These are phyloP conservation scores for Citrus medica DNA, from an alignment of 345 rosid species.

Conservation along the genomic window DNA sequence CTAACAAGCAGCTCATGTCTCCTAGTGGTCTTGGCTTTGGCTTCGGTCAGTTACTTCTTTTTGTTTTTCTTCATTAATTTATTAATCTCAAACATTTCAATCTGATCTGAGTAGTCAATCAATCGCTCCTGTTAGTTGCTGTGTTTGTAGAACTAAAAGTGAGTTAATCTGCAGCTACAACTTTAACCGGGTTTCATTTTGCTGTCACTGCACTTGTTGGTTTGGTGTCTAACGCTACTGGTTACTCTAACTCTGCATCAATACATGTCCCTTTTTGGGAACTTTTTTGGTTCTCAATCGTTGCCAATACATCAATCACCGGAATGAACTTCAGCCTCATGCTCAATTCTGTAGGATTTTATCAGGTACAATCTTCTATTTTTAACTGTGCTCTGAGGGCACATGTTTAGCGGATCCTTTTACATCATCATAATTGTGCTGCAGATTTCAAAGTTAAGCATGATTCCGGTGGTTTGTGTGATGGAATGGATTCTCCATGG, in stretches of 20 bases:
- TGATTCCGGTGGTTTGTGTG: slow-evolving; percentile 95
- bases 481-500: slow-evolving; percentile 93
- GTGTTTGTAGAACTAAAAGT: neutral
- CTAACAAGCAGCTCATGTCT: slow-evolving; percentile 95
- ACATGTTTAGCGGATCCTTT: neutral
- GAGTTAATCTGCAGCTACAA: slow-evolving; percentile 52
- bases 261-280: slow-evolving; percentile 92
- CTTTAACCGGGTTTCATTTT: slow-evolving; percentile 90
- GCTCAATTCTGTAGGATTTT: slow-evolving; percentile 95
- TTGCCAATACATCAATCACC: slow-evolving; percentile 79
- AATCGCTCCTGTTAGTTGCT: neutral
- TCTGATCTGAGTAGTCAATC: neutral
- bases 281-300: slow-evolving; percentile 87
- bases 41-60: slow-evolving; percentile 49
- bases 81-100: neutral
- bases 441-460: slow-evolving; percentile 91
- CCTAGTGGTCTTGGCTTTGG: slow-evolving; percentile 65
- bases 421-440: neutral
- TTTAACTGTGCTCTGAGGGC: neutral
- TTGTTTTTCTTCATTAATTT: too few species aligned
- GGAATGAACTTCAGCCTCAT: slow-evolving; percentile 90
- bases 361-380: slow-evolving; percentile 40
- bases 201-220: slow-evolving; percentile 84
- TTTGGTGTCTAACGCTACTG: slow-evolving; percentile 76
- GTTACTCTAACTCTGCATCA: slow-evolving; percentile 66